Evolutionary conservation across 345 rosid genomes (phyloP).

Genomic region (Noccaea bulbosa): DNA sequence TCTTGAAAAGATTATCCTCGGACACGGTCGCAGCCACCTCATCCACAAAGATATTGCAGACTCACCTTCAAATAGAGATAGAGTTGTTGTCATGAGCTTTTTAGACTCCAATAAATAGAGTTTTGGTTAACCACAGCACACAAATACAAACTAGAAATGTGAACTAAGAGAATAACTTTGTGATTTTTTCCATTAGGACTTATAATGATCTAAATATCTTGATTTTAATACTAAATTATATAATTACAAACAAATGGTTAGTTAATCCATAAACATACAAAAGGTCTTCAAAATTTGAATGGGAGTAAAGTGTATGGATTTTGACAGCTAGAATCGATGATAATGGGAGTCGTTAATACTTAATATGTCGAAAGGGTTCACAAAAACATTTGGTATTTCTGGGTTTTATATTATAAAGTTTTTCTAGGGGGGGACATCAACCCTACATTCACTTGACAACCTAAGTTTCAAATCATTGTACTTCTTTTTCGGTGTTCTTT

Average conservation of each 20-base stretch:
- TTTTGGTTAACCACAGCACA: too few species aligned
- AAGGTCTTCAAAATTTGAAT: slow-evolving; percentile 29
- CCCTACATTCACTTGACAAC: slow-evolving; percentile 40
- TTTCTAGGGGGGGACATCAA: not conserved
- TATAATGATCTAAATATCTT: not conserved
- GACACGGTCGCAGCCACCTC: too few species aligned
- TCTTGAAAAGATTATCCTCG: too few species aligned
- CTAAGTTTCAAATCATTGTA: slow-evolving; percentile 33
- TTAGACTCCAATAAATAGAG: too few species aligned
- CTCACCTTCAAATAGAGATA: too few species aligned
- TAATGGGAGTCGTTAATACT: slow-evolving; percentile 33
- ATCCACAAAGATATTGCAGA: too few species aligned
- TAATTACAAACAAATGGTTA: too few species aligned
- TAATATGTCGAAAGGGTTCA: slow-evolving; percentile 8
- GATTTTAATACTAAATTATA: too few species aligned
- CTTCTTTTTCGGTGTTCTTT: slow-evolving; percentile 18
- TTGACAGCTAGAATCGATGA: slow-evolving; percentile 20
- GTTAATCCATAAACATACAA: not conserved
- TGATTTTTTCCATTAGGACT: not conserved
- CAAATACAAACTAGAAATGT: too few species aligned
- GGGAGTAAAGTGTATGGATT: not conserved
- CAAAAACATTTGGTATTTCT: slow-evolving; percentile 12
- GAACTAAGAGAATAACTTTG: too few species aligned
- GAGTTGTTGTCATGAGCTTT: too few species aligned
- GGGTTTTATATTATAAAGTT: slow-evolving; percentile 28